These are phyloP conservation scores for Themeda triandra DNA, from an alignment of 176 grass and related monocot species.

Conservation along the genomic window DNA sequence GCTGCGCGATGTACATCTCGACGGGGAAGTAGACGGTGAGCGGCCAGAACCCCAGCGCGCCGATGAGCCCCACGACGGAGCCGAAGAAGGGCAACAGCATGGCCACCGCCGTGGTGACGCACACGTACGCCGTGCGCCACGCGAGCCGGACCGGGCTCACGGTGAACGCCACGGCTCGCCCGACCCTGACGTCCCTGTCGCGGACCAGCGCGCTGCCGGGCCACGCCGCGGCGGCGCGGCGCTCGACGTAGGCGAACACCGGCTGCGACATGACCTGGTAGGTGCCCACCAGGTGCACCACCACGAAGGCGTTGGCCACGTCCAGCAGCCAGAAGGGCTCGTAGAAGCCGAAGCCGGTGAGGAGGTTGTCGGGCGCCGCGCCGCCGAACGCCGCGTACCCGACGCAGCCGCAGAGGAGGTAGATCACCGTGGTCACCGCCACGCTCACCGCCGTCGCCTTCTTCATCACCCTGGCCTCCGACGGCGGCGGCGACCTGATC, in stretches of 20 bases:
- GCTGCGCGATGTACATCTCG: constrained; percentile 88
- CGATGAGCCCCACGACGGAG: constrained; percentile 52
- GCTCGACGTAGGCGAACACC: background rate
- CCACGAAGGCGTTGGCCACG: constrained; percentile 59
- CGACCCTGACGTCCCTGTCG: background rate
- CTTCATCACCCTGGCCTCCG: constrained; percentile 79
- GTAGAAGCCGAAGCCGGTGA: constrained; percentile 91
- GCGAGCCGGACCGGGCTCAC: background rate
- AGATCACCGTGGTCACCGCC: constrained; percentile 64
- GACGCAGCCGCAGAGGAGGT: constrained; percentile 87
- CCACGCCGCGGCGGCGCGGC: background rate
- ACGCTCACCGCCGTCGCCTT: constrained; percentile 69
- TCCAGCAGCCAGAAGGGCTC: constrained; percentile 88
- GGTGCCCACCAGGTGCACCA: background rate
- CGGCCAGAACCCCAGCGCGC: constrained; percentile 74
- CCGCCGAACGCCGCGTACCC: constrained; percentile 93
- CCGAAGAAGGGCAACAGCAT: constrained; percentile 37
- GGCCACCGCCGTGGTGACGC: constrained; percentile 20
- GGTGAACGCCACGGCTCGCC: background rate
- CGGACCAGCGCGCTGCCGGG: background rate
- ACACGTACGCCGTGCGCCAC: constrained; percentile 14
- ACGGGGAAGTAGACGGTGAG: constrained; percentile 93
- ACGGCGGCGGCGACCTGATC: constrained; percentile 64
- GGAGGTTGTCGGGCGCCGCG: constrained; percentile 65
- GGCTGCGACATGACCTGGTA: background rate